These are phyloP conservation scores for Amaranthus hypochondriacus DNA, from an alignment of 148 eudicot species.

Conservation along the genomic window DNA sequence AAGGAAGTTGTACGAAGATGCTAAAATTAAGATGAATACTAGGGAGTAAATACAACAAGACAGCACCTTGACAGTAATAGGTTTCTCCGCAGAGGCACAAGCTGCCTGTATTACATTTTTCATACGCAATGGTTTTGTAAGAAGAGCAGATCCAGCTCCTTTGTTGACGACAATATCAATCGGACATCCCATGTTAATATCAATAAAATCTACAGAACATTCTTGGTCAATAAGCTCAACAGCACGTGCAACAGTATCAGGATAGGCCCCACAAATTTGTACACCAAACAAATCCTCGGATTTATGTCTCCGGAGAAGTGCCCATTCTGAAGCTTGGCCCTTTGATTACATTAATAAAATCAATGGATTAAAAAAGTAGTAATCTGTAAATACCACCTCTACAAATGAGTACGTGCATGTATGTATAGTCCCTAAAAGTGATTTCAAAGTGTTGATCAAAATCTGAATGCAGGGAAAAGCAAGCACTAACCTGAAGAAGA, in stretches of 20 bases:
- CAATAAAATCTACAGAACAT: constrained; percentile 89
- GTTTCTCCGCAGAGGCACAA: constrained; percentile 63
- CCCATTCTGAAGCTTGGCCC: constrained; percentile 99
- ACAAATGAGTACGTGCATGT: neutral
- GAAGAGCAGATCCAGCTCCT: constrained; percentile 97
- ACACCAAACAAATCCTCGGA: constrained; percentile 97
- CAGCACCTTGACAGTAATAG: constrained; percentile 86
- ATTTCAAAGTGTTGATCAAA: neutral
- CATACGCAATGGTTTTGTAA: constrained; percentile 89
- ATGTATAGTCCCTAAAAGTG: neutral
- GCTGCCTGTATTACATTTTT: constrained; percentile 71
- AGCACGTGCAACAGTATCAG: constrained; percentile 86
- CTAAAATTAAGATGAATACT: neutral
- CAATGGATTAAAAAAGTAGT: neutral
- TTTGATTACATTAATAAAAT: constrained; percentile 18
- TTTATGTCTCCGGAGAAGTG: constrained; percentile 83
- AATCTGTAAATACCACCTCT: neutral
- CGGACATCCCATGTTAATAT: constrained; percentile 98
- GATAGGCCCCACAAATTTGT: constrained; percentile 98
- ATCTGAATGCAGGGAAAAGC: neutral
- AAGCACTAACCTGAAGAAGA: constrained; percentile 75
- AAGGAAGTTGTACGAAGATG: neutral
- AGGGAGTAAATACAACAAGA: neutral
- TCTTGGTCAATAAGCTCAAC: constrained; percentile 92
- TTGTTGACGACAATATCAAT: constrained; percentile 92